A percentile compares a stretch with the other conserved stretches of the same genome.
Evolutionary conservation across 2,329 filamentous ascomycete genomes (phyloP).

Genomic region (Diaporthe velutina): DNA sequence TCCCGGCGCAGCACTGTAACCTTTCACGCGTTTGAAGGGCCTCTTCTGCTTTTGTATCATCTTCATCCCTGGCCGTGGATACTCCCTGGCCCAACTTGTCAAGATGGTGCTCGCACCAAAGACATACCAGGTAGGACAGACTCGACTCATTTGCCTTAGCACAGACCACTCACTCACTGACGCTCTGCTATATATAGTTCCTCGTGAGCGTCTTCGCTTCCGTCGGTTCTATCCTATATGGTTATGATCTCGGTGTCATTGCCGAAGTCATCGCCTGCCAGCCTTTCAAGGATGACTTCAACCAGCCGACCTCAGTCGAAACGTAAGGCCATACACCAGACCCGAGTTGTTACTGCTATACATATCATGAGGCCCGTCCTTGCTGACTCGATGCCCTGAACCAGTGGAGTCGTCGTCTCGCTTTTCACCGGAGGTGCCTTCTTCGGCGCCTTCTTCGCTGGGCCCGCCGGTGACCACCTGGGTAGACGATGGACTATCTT

Average conservation of each 20-base stretch:
- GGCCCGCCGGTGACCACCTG: constrained; percentile 71
- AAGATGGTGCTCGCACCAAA: constrained; percentile 41
- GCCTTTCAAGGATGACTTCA: constrained; percentile 40
- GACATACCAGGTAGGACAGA: constrained; percentile 41
- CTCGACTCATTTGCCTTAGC: neutral
- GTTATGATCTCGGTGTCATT: constrained; percentile 68
- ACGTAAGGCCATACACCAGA: constrained; percentile 47
- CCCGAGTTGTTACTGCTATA: neutral
- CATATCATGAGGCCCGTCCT: constrained; percentile 31
- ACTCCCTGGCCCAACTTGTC: neutral
- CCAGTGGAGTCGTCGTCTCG: constrained; percentile 78
- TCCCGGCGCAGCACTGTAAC: constrained; percentile 7
- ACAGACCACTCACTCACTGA: constrained; percentile 31
- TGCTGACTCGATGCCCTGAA: neutral
- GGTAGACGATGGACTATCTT: constrained; percentile 81
- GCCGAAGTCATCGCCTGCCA: constrained; percentile 64
- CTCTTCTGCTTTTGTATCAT: neutral
- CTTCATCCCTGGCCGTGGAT: neutral
- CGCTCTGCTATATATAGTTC: constrained; percentile 52
- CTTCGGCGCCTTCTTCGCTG: constrained; percentile 75
- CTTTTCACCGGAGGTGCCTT: constrained; percentile 85
- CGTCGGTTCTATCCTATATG: constrained; percentile 66
- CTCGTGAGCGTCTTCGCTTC: constrained; percentile 68
- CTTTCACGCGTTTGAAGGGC: neutral
- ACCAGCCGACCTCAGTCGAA: constrained; percentile 50